Percentiles rank a stretch among this genome's conserved stretches.
Evolutionary conservation across 805 yeast genomes (phyloP).

Genomic region (Hanseniaspora lachancei): DNA sequence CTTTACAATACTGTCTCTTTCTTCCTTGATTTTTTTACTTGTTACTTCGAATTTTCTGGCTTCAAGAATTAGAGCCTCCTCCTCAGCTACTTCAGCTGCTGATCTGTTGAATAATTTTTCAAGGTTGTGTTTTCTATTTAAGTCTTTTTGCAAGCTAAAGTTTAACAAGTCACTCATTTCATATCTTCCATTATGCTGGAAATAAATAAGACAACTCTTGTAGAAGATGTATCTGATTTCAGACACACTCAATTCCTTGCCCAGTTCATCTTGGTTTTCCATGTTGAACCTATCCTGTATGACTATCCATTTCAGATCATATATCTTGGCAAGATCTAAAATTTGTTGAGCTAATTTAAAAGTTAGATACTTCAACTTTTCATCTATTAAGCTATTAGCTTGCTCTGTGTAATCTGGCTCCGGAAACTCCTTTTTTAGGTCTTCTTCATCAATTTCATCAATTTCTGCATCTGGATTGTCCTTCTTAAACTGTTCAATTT

Average conservation of each 20-base stretch:
- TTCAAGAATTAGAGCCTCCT: conserved; percentile 84
- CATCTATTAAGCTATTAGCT: conserved; percentile 3
- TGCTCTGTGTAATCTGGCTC: conserved; percentile 15
- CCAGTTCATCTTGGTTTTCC: conserved; percentile 24
- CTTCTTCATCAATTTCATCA: conserved; percentile 18
- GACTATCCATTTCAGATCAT: conserved; percentile 45
- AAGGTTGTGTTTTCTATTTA: conserved; percentile 67
- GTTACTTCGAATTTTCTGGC: conserved; percentile 85
- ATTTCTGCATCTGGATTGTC: conserved; percentile 19
- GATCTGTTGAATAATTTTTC: conserved; percentile 65
- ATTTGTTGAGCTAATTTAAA: conserved; percentile 66
- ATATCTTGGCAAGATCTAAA: conserved; percentile 54
- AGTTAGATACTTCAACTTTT: conserved; percentile 37
- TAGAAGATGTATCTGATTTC: conserved; percentile 79
- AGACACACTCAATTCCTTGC: conserved; percentile 35
- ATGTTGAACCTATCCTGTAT: conserved; percentile 47
- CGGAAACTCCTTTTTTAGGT: conserved; percentile 13
- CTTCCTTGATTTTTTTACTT: conserved; percentile 75
- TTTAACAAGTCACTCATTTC: conserved; percentile 51
- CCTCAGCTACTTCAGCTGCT: conserved; percentile 97
- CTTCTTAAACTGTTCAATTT: conserved; percentile 9
- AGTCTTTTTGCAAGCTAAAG: conserved; percentile 58
- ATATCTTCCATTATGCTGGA: conserved; percentile 36
- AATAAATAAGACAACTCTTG: conserved; percentile 44
- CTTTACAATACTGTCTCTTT: conserved; percentile 64